Conservation (phyloP, 2,329 filamentous ascomycete species). For the Shiraia sp. region DNA sequence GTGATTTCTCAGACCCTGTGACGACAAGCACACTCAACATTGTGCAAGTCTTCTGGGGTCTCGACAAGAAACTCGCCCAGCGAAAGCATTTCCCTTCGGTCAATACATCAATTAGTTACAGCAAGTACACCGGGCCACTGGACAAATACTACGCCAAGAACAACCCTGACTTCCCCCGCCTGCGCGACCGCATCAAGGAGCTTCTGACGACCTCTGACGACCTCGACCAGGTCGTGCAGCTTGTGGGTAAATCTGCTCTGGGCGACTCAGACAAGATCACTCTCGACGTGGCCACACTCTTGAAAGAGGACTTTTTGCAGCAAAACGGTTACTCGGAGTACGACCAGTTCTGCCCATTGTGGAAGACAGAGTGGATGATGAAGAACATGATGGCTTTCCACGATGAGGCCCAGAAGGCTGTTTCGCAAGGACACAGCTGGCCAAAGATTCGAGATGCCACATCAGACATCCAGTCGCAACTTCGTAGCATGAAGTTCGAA, state of each 20-base stretch:
- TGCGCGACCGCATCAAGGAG: constrained; percentile 91
- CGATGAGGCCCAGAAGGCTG: constrained; percentile 94
- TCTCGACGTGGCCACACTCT: constrained; percentile 82
- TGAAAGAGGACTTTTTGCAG: constrained; percentile 99
- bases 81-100: constrained; percentile 99
- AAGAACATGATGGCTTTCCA: constrained; percentile 98
- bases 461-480: constrained; percentile 77
- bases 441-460: constrained; percentile 90
- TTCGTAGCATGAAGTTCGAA: constrained; percentile 97
- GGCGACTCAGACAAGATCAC: constrained; percentile 99
- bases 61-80: constrained; percentile 99
- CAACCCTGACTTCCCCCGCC: constrained; percentile 88
- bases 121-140: constrained; percentile 87
- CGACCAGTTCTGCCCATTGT: constrained; percentile 97
- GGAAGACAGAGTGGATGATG: constrained; percentile 99
- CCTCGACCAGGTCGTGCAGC: constrained; percentile 96
- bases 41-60: constrained; percentile 99
- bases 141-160: constrained; percentile 95
- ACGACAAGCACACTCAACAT: constrained; percentile 93
- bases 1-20: constrained; percentile 98
- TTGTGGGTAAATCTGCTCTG: constrained; percentile 95
- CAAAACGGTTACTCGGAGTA: constrained; percentile 99
- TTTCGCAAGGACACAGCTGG: constrained; percentile 90
- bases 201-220: constrained; percentile 94
- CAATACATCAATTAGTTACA: constrained; percentile 93